These are phyloP conservation scores for Leccinum griseonigrum DNA, from an alignment of 1,284 basidiomycete species.

Conservation along the genomic window DNA sequence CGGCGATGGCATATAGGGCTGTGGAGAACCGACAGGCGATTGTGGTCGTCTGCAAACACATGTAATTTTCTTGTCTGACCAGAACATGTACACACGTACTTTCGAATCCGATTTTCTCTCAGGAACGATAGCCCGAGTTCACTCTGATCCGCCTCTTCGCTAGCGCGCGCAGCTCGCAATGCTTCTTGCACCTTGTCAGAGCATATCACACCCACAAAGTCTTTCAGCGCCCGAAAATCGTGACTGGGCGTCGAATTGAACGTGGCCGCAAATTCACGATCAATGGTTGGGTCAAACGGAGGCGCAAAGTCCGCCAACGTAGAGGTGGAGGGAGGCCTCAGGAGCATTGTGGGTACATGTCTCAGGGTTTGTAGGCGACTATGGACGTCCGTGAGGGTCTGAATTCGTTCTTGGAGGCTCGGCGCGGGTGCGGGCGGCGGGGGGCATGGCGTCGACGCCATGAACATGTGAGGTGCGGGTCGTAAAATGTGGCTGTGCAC, in stretches of 20 bases:
- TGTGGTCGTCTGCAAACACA: constrained; percentile 42
- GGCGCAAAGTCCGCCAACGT: constrained; percentile 25
- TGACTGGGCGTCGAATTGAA: constrained; percentile 26
- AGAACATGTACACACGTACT: constrained; percentile 35
- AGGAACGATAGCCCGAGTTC: constrained; percentile 44
- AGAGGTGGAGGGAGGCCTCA: constrained; percentile 34
- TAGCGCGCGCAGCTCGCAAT: constrained; percentile 47
- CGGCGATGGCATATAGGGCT: constrained; percentile 48
- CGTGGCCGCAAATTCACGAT: constrained; percentile 29
- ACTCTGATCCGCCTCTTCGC: constrained; percentile 47
- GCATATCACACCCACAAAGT: constrained; percentile 43
- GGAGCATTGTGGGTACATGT: constrained; percentile 41
- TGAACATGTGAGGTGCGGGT: background rate
- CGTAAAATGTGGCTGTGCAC: constrained; percentile 18
- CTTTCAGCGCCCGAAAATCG: constrained; percentile 43
- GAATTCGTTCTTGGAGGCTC: constrained; percentile 42
- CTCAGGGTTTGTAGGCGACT: constrained; percentile 43
- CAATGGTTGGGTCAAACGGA: constrained; percentile 29
- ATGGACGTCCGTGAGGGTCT: constrained; percentile 45
- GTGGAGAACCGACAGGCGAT: constrained; percentile 57
- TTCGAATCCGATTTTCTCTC: constrained; percentile 50
- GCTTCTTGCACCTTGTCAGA: constrained; percentile 54
- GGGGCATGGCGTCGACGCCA: constrained; percentile 6
- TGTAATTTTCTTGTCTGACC: background rate
- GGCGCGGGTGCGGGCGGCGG: constrained; percentile 5